These are phyloP conservation scores for Cephaloascus albidus DNA, from an alignment of 805 yeast species.

Conservation along the genomic window DNA sequence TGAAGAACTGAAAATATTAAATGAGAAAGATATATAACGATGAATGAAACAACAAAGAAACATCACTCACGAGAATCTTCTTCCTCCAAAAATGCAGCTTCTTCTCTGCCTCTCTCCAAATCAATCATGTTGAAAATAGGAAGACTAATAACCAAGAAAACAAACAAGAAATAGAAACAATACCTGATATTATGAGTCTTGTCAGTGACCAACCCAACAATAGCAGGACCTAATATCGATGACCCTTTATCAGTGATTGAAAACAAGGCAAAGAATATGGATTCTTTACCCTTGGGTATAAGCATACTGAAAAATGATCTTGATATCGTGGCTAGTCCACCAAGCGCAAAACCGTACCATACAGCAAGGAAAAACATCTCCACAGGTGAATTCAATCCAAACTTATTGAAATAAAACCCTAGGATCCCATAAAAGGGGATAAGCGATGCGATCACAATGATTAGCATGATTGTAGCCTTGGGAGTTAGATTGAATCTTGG, in stretches of 20 bases:
- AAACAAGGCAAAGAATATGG: slow-evolving; percentile 66
- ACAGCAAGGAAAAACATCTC: slow-evolving; percentile 65
- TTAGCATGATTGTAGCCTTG: slow-evolving; percentile 37
- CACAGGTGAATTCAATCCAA: slow-evolving; percentile 54
- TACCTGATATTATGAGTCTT: slow-evolving; percentile 65
- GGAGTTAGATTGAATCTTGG: slow-evolving; percentile 30
- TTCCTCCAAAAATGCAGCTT: slow-evolving; percentile 35
- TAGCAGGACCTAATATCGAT: slow-evolving; percentile 61
- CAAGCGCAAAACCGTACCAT: slow-evolving; percentile 71
- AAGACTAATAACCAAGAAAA: slow-evolving; percentile 42
- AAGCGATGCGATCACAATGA: slow-evolving; percentile 51
- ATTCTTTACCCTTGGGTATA: slow-evolving; percentile 69
- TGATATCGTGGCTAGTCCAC: slow-evolving; percentile 63
- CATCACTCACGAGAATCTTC: slow-evolving; percentile 8
- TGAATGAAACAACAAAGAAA: no score
- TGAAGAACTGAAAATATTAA: no score
- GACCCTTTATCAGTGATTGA: slow-evolving; percentile 78
- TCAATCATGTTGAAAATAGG: slow-evolving; percentile 49
- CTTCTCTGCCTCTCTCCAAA: slow-evolving; percentile 51
- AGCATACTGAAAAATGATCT: slow-evolving; percentile 60
- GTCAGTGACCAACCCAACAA: slow-evolving; percentile 68
- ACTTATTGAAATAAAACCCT: slow-evolving; percentile 44
- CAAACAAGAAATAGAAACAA: slow-evolving; percentile 56
- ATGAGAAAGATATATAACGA: no score
- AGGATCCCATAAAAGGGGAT: slow-evolving; percentile 67